A percentile compares a stretch with the other conserved stretches of the same genome.
These are phyloP conservation scores for Meripilus lineatus DNA, from an alignment of 1,284 basidiomycete genomes.

Conservation along the genomic window DNA sequence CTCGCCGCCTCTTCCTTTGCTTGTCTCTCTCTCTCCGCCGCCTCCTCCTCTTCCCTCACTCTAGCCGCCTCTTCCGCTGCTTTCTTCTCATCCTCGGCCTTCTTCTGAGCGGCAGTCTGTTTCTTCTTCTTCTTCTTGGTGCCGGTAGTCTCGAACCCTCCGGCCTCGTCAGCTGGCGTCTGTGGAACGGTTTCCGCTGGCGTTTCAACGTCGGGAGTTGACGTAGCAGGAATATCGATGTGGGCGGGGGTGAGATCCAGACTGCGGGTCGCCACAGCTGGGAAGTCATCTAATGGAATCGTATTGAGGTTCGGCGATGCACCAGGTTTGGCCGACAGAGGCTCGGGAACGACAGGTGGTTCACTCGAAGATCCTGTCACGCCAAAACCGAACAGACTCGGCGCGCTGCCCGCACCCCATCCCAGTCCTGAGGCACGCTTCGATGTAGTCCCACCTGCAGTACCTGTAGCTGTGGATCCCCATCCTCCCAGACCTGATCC, in stretches of 20 bases:
- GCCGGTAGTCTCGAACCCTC: background rate
- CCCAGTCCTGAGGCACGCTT: too few species aligned
- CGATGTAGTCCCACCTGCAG: too few species aligned
- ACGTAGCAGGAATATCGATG: background rate
- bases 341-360: background rate
- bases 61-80: conserved; percentile 3
- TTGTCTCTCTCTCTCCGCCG: background rate
- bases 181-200: background rate
- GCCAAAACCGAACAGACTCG: too few species aligned
- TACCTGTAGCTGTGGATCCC: too few species aligned
- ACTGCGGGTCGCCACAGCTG: conserved; percentile 1
- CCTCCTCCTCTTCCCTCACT: conserved; percentile 11
- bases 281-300: background rate
- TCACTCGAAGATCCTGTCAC: too few species aligned
- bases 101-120: background rate
- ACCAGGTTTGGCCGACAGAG: conserved; percentile 2
- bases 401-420: too few species aligned
- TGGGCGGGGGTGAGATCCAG: conserved; percentile 4
- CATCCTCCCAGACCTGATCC: too few species aligned
- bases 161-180: background rate
- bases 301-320: background rate
- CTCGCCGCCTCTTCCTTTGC: conserved; percentile 2
- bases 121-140: conserved; percentile 3
- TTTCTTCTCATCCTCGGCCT: background rate
- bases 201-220: background rate